Base-by-base conservation (phyloP, 768 basidiomycete species). In the Kwoniella pini region DNA sequence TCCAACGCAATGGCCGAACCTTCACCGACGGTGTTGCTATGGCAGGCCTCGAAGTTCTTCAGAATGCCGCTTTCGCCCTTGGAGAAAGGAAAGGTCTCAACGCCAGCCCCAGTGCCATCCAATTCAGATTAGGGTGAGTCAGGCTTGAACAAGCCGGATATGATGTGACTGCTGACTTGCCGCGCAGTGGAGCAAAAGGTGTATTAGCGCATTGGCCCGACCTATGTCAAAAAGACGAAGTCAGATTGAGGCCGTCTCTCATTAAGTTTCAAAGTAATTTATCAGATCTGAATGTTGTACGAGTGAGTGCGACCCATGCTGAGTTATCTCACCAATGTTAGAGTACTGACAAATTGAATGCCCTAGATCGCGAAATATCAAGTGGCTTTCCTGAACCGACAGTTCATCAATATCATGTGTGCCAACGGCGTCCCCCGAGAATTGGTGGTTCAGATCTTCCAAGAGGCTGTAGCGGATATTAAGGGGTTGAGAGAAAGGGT, bases 11-110 rank as follows among this genome's bases (percentile, higher is more conserved):
- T 27, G 67, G 65, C 9, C 60, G 61, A 42, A 69, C 58, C 12
- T 77, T 78, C 58, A 78, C 77, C 2, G 77, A 78, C 57, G 77
- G 77, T 12, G 72, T 71, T 26, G 75, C 71, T 4, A 58, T 75
- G 1, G 76, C 74, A n/a, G 70, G 70, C 4, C 27, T 17, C 11
- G 68, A 65, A 11, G 66, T 78, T 11, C 66, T 76, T 28, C 52
- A 42, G 24, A 54, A 67, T 11, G 72, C 77, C 0, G 75, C 77
- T 1, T 54, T 55, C 9, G 71, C 70, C 10, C 54, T 78, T 7
- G 71, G 75, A n/a, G 54, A 65, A 5, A 64, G 36, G 4, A 43
- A 31, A 17, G 74, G 75, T 0, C 17, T 72, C 33, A 70, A 78
- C 43, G 43, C 62, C 3, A 57, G 33, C 4, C 77, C 77, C 0